Conservation (phyloP, 2,329 filamentous ascomycete genomes). For the Xylaria multiplex region DNA sequence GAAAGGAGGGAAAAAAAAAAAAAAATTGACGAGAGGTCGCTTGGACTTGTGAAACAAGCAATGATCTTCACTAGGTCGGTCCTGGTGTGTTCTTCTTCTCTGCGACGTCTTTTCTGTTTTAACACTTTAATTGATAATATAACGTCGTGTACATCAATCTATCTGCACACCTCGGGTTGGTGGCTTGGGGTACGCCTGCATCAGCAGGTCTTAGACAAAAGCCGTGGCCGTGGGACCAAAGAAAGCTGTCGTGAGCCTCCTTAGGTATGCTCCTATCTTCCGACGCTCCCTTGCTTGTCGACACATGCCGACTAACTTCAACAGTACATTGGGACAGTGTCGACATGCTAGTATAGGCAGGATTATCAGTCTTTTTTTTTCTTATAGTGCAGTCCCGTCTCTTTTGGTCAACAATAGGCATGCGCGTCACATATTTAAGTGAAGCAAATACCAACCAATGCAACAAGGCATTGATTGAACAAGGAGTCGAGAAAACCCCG, state of each 20-base stretch:
- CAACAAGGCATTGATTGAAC: not conserved
- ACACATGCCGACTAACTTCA: not conserved
- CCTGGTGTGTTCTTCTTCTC: too few species aligned
- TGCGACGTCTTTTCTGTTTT: not conserved
- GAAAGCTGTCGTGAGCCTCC: conserved; percentile 3
- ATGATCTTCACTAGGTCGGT: conserved; percentile 1
- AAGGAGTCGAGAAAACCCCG: not conserved
- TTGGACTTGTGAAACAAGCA: not conserved
- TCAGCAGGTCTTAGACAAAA: not conserved
- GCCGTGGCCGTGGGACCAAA: not conserved
- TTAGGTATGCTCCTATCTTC: not conserved
- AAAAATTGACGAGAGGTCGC: conserved; percentile 9
- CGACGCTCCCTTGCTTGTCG: too few species aligned
- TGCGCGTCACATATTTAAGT: conserved; percentile 10
- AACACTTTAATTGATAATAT: too few species aligned
- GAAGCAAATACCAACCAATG: conserved; percentile 11
- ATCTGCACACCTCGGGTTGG: conserved; percentile 19
- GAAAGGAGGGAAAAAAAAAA: not conserved
- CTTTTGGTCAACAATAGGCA: not conserved
- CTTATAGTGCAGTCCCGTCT: not conserved
- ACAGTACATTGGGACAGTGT: not conserved
- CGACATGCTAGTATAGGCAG: too few species aligned
- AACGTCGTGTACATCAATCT: not conserved
- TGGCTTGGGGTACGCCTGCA: conserved; percentile 14
- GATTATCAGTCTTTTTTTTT: too few species aligned